Percentiles rank a stretch among this genome's conserved stretches.
phyloP scores from a whole-genome alignment of 805 yeast genomes.

The Lachancea sp. region DNA sequence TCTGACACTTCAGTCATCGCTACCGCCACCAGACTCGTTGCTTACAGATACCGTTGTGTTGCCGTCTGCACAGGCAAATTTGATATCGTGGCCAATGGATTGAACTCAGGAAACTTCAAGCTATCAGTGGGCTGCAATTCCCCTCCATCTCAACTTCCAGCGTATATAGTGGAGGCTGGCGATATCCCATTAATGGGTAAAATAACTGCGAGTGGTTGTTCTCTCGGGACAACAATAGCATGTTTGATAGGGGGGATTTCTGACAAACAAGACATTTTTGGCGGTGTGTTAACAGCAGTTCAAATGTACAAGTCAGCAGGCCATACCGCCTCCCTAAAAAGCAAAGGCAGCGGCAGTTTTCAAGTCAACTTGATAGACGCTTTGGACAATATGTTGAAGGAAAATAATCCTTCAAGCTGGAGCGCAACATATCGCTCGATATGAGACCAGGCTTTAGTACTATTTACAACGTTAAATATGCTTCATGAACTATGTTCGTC shows the following conservation, averaged over 20 bases:
- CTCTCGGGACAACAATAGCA: slow-evolving; percentile 68
- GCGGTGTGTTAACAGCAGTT: slow-evolving; percentile 51
- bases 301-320: slow-evolving; percentile 58
- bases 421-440: slow-evolving; percentile 10
- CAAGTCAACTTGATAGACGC: slow-evolving; percentile 28
- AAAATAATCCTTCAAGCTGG: slow-evolving; percentile 25
- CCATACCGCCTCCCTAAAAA: slow-evolving; percentile 38
- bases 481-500: not conserved
- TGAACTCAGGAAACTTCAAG: slow-evolving; percentile 21
- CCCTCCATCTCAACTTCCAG: slow-evolving; percentile 21
- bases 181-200: slow-evolving; percentile 58
- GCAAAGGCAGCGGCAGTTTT: slow-evolving; percentile 35
- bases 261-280: slow-evolving; percentile 31
- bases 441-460: not conserved
- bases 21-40: slow-evolving; percentile 42
- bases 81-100: slow-evolving; percentile 48
- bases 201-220: slow-evolving; percentile 80
- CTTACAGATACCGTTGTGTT: slow-evolving; percentile 45
- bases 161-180: slow-evolving; percentile 39
- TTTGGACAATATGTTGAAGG: slow-evolving; percentile 21
- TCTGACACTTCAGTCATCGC: slow-evolving; percentile 28
- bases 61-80: slow-evolving; percentile 66
- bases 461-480: slow-evolving; percentile 7
- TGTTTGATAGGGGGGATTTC: slow-evolving; percentile 46
- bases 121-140: slow-evolving; percentile 15